Conservation (phyloP, 129 eudicot genomes). For the Tanacetum coccineum region DNA sequence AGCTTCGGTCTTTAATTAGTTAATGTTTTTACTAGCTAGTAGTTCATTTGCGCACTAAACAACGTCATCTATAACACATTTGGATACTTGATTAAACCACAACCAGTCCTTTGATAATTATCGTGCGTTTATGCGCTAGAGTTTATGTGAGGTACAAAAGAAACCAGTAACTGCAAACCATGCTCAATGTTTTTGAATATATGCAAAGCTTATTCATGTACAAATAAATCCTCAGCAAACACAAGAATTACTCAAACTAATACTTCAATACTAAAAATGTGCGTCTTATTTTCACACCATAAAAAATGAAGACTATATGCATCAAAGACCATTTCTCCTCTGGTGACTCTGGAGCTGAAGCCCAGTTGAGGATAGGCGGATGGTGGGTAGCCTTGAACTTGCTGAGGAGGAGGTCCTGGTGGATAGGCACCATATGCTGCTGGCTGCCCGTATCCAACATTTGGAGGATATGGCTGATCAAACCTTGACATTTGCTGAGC, state of each 20-base stretch:
- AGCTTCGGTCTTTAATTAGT: no score
- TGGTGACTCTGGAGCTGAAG: conserved; percentile 48
- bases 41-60: no score
- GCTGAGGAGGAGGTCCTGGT: conserved; percentile 41
- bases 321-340: conserved; percentile 26
- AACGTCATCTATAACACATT: no score
- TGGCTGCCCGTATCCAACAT: conserved; percentile 63
- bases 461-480: conserved; percentile 85
- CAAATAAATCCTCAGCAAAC: conserved; percentile 20
- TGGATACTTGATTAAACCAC: no score
- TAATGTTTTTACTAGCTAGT: no score
- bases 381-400: conserved; percentile 47
- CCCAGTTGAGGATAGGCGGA: conserved; percentile 44
- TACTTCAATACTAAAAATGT: background rate
- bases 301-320: conserved; percentile 16
- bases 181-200: conserved; percentile 2
- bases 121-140: no score
- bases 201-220: conserved; percentile 29
- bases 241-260: conserved; percentile 14
- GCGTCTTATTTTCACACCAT: background rate
- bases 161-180: background rate
- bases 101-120: no score
- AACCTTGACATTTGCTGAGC: conserved; percentile 90
- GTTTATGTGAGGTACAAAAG: background rate
- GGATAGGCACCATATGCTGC: conserved; percentile 54